A percentile compares a stretch with the other conserved stretches of the same genome.
Evolutionary conservation across 768 basidiomycete species (phyloP).

Genomic region (Tylopilus vinaceipallidus): DNA sequence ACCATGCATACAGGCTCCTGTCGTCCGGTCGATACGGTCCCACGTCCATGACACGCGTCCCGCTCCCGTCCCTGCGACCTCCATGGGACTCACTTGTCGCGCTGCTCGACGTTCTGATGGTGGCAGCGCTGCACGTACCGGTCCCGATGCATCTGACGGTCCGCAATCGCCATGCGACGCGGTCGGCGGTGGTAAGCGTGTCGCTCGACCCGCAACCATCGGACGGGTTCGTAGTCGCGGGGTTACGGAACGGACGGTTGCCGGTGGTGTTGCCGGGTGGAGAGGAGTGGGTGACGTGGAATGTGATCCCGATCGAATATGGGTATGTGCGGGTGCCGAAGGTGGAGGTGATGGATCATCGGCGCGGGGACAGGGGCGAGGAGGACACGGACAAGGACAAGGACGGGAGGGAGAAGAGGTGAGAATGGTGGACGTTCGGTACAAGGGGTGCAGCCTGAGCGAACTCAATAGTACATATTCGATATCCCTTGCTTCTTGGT

Average conservation of each 20-base stretch:
- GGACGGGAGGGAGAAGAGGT: conserved; percentile 43
- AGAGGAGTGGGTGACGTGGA: conserved; percentile 67
- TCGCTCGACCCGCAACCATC: conserved; percentile 66
- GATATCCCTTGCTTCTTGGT: no score
- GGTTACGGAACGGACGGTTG: conserved; percentile 62
- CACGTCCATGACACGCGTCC: conserved; percentile 46
- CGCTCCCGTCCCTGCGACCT: conserved; percentile 60
- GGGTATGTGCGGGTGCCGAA: conserved; percentile 62
- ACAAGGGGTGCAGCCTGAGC: conserved; percentile 41
- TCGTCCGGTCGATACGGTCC: conserved; percentile 44
- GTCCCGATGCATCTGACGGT: conserved; percentile 54
- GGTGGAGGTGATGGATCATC: conserved; percentile 56
- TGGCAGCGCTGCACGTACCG: conserved; percentile 61
- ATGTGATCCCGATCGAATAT: conserved; percentile 70
- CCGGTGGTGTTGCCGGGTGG: conserved; percentile 73
- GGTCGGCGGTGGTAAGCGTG: conserved; percentile 68
- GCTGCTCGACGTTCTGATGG: conserved; percentile 59
- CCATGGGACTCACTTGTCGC: conserved; percentile 66
- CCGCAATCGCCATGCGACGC: conserved; percentile 62
- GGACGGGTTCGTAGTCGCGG: conserved; percentile 82
- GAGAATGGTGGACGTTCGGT: conserved; percentile 51
- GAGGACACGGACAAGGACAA: conserved; percentile 26
- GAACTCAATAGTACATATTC: no score
- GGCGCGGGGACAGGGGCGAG: conserved; percentile 36
- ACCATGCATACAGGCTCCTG: conserved; percentile 39